Percentiles rank a stretch among this genome's conserved stretches.
These are phyloP conservation scores for Phytophthora colocasiae DNA, from an alignment of 352 stramenopile genomes.

Conservation along the genomic window DNA sequence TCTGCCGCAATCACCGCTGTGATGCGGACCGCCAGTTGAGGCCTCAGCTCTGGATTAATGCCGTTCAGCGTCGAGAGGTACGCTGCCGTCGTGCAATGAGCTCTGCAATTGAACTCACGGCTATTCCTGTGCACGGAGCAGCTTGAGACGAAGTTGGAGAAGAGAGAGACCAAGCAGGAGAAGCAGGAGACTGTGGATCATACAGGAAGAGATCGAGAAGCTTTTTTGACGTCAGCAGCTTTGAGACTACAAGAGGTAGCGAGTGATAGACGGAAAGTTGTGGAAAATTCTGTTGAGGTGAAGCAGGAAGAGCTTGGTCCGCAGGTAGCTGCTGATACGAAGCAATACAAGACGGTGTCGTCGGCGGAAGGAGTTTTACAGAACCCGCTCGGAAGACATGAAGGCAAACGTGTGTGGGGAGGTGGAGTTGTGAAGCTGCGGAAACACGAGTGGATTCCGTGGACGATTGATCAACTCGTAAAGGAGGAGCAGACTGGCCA, in stretches of 20 bases:
- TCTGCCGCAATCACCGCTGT: conserved; percentile 66
- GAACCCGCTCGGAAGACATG: conserved; percentile 56
- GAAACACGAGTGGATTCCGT: conserved; percentile 57
- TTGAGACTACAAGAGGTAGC: conserved; percentile 44
- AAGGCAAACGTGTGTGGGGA: conserved; percentile 68
- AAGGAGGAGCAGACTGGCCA: conserved; percentile 46
- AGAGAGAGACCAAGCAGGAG: conserved; percentile 9
- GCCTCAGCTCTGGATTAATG: conserved; percentile 45
- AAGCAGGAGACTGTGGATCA: conserved; percentile 3
- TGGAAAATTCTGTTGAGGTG: neutral
- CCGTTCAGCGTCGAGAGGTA: conserved; percentile 39
- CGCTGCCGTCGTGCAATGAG: conserved; percentile 6
- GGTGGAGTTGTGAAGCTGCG: conserved; percentile 68
- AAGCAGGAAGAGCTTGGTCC: conserved; percentile 16
- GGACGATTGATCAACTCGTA: conserved; percentile 67
- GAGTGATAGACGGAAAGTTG: conserved; percentile 3
- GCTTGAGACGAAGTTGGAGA: conserved; percentile 14
- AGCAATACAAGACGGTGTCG: conserved; percentile 32
- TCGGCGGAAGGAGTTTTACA: conserved; percentile 55
- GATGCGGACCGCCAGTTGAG: conserved; percentile 51
- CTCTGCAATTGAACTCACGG: conserved; percentile 11
- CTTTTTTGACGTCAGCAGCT: conserved; percentile 52
- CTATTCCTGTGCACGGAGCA: conserved; percentile 15
- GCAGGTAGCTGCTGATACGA: neutral
- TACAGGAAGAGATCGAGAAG: conserved; percentile 23